Evolutionary conservation across 2,329 filamentous ascomycete species (phyloP), one percentile per base, ranked within the genome.

Genomic region (Ceratocystis variospora): DNA sequence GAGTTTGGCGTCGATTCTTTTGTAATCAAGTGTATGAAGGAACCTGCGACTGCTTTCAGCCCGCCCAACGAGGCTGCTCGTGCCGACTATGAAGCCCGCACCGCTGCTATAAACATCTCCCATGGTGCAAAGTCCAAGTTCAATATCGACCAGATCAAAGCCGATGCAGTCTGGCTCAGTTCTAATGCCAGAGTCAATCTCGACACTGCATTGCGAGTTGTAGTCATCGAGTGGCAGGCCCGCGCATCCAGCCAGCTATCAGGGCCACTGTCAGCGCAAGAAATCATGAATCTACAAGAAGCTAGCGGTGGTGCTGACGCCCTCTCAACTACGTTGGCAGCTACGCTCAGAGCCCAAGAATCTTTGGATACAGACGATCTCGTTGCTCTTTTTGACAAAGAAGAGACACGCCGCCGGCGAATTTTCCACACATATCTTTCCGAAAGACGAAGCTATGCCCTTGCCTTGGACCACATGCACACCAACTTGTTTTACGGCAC

Each of bases 151-250:
- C 79, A 87, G 72, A 84, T 97, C 74, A 96, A 96, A 77, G 83
- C 84, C 61, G 92, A 97, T 77, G 83, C 90, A 44, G 74, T 88
- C 70, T 97, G 92, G 91, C 79, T 99, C 69, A 92, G 90, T 75
- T 84, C 87, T 71, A 84, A 87, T 72, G 84, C 86, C 63, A 81
- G 83, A 57, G 84, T 96, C 70, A 90, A 94, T 74, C 86, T 96
- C 74, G 79, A 94, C 55, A 84, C 87, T 12, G 91, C 93, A 31
- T 79, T 99, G 71, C 84, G 94, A 68, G 80, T 96, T 55, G 87
- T 87, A 2, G 78, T 95, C 5, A 77, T 94, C 59, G 94, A 97
- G 79, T 89, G 88, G 80, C 93, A 97, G 76, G 83, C 83, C 69
- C 84, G 90, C 45, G 79, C 90, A n/a, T 80, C 84, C n/a, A 80